These are phyloP conservation scores for Saturnispora bothae DNA, from an alignment of 805 yeast genomes.

Conservation along the genomic window DNA sequence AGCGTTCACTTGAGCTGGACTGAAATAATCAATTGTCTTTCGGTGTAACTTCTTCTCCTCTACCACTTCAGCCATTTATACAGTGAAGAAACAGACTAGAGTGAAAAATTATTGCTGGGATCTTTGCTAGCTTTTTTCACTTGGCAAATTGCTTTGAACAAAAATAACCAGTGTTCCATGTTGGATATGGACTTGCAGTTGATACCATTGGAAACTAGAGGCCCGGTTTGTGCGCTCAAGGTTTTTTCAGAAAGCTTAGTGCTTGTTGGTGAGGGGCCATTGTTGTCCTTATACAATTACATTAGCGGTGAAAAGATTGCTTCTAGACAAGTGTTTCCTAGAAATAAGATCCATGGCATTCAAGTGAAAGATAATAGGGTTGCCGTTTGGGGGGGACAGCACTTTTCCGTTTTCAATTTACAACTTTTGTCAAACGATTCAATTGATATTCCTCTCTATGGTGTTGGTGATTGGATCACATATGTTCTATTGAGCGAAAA, in stretches of 20 bases:
- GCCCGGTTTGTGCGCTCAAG: constrained; percentile 63
- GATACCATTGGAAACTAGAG: constrained; percentile 31
- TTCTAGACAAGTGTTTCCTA: constrained; percentile 40
- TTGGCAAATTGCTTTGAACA: no score
- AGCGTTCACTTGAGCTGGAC: constrained; percentile 58
- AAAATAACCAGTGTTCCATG: no score
- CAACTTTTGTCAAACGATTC: constrained; percentile 20
- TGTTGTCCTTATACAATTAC: constrained; percentile 43
- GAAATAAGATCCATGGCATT: constrained; percentile 80
- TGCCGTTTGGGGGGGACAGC: constrained; percentile 60
- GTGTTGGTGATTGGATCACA: constrained; percentile 73
- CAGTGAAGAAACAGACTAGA: no score
- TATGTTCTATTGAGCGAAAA: constrained; percentile 40
- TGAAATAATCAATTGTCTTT: constrained; percentile 71
- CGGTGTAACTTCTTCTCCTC: constrained; percentile 30
- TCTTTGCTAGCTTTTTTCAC: constrained; percentile 1
- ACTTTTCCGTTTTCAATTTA: constrained; percentile 38
- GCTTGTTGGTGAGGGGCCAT: constrained; percentile 66
- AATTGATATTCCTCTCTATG: constrained; percentile 31
- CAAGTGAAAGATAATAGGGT: constrained; percentile 21
- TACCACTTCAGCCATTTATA: constrained; percentile 8
- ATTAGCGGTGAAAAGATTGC: constrained; percentile 24
- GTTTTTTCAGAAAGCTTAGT: constrained; percentile 29
- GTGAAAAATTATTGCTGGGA: no score
- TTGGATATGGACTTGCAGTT: no score